Evolutionary conservation across 164 flowering plant genomes (phyloP), one percentile per base, ranked within the genome.

Genomic region (Vitis riparia): DNA sequence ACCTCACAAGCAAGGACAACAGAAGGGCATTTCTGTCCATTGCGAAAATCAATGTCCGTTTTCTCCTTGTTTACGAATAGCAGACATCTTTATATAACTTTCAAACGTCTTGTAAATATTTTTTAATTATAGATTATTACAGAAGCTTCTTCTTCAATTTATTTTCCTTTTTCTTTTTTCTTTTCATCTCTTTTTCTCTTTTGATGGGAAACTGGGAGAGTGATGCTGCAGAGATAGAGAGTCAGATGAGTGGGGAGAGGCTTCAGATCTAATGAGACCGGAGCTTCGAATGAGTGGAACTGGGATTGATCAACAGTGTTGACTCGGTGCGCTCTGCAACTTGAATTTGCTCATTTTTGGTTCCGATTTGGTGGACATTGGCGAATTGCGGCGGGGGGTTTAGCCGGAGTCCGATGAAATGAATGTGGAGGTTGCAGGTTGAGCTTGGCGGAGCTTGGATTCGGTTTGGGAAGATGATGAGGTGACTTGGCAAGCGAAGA

Each of bases 91-190:
- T 29, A 30, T 2, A 65, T 51, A 50, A 0, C 7, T 2, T 37
- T 37, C 44, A 37, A 3, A 37, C 44, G 44, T 37, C 5, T 30
- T 50, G 23, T 3, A 69, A 27, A 37, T 37, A 69, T 19, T 23
- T 59, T 13, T 14, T 37, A 50, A 11, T 29, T 53, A 55, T 23
- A 62, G 32, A 67, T 66, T 61, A 59, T 65, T n/a, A 5, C 19
- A 70, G 82, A 80, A 83, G 79, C 79, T 80, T 83, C 82, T 62
- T 59, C 60, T 59, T 23, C 57, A 76, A 44, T 48, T 37, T 74
- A 69, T 17, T 49, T 56, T 19, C 29, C 14, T 49, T 49, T 48
- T 27, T 47, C 6, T n/a, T 47, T 68, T 12, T 44, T 44, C 59
- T 5, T 55, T 69, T 64, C 65, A 56, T 32, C 65, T 30, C 50